Evolutionary conservation across 495 filamentous ascomycete species (phyloP).

Genomic region (Cercophora newfieldiana): DNA sequence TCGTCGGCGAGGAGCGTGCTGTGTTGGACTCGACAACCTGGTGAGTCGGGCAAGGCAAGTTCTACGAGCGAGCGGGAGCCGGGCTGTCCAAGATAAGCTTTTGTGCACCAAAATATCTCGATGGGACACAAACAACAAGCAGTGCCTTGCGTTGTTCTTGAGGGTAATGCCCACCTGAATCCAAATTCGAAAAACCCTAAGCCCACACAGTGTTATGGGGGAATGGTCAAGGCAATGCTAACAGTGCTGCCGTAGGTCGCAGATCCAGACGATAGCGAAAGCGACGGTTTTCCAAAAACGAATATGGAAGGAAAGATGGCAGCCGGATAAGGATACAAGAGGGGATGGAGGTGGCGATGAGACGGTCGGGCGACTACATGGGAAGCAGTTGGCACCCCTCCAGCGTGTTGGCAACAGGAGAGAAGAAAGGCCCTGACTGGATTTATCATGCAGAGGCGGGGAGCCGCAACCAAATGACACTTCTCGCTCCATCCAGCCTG

Average conservation of each 20-base stretch:
- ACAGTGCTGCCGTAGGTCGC: neutral
- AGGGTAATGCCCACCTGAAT: neutral
- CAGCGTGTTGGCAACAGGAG: neutral
- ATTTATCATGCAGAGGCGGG: conserved; percentile 1
- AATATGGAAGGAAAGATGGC: neutral
- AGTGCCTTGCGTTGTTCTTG: neutral
- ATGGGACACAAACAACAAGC: neutral
- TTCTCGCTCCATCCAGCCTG: neutral
- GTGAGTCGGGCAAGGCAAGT: too few relatives aligned
- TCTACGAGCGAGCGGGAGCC: too few relatives aligned
- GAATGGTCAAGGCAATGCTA: neutral
- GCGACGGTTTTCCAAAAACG: neutral
- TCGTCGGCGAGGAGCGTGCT: neutral
- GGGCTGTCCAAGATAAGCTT: neutral
- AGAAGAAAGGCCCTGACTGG: neutral
- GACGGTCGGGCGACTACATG: neutral
- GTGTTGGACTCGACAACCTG: neutral
- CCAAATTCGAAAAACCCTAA: neutral
- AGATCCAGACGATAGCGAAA: neutral
- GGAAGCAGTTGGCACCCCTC: neutral
- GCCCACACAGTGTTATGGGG: neutral
- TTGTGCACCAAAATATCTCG: neutral
- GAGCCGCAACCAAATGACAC: conserved; percentile 3
- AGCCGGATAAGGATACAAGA: conserved; percentile 3
- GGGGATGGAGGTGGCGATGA: conserved; percentile 7